Percentiles rank a stretch among this genome's conserved stretches.
phyloP scores from a whole-genome alignment of 2,329 filamentous ascomycete genomes.

The Diaporthe sp. region DNA sequence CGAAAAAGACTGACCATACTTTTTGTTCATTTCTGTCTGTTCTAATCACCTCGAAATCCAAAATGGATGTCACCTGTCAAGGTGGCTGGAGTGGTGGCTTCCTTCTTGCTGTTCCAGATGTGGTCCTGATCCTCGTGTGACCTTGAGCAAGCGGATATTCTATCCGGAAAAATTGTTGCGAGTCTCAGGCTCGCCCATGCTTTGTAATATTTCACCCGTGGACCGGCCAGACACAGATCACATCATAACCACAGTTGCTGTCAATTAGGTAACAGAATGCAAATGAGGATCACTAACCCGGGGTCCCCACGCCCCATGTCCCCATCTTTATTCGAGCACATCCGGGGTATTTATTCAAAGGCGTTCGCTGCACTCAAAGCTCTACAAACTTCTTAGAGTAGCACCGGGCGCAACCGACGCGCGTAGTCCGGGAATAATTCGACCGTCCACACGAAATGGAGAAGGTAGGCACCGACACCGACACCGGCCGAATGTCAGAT shows the following conservation, averaged over 20 bases:
- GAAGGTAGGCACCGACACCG: constrained; percentile 2
- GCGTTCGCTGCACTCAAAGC: neutral
- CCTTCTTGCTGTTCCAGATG: neutral
- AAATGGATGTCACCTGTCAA: neutral
- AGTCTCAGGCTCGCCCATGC: neutral
- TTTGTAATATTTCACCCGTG: neutral
- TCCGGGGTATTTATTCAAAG: constrained; percentile 17
- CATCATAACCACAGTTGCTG: constrained; percentile 1
- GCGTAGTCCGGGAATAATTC: neutral
- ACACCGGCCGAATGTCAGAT: neutral
- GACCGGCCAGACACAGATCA: neutral
- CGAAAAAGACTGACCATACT: too few species aligned
- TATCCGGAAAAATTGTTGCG: constrained; percentile 11
- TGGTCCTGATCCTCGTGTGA: neutral
- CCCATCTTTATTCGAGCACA: constrained; percentile 15
- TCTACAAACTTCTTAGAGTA: neutral
- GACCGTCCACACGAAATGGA: neutral
- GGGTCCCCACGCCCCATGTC: constrained; percentile 4
- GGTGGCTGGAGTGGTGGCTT: neutral
- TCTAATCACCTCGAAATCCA: neutral
- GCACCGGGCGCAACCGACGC: neutral
- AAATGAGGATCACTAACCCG: constrained; percentile 7
- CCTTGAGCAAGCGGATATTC: neutral
- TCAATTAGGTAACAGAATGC: constrained; percentile 24
- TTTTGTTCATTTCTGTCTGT: too few species aligned